phyloP scores from a whole-genome alignment of 2,329 filamentous ascomycete genomes.

The Diplodia mutila region DNA sequence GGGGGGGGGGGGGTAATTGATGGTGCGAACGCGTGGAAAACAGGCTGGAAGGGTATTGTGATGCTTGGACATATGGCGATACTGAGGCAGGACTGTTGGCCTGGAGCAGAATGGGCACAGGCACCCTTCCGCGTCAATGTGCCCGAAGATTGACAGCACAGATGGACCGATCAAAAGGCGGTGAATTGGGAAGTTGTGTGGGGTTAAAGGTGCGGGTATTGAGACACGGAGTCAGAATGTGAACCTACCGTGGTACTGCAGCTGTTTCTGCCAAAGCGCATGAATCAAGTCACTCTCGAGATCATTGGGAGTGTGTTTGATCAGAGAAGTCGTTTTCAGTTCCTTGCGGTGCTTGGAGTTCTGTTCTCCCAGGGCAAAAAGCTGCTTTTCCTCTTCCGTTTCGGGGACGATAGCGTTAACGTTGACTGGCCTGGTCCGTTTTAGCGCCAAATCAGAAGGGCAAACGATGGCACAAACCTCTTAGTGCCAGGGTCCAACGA shows the following conservation, averaged over 20 bases:
- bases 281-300: constrained; percentile 74
- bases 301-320: constrained; percentile 70
- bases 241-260: constrained; percentile 61
- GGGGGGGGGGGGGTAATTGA: not conserved
- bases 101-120: not conserved
- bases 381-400: constrained; percentile 65
- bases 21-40: not conserved
- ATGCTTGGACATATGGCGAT: too few species aligned
- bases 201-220: not conserved
- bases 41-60: not conserved
- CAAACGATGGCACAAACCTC: constrained; percentile 46
- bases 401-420: constrained; percentile 65
- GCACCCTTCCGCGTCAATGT: not conserved
- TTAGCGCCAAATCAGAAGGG: constrained; percentile 15
- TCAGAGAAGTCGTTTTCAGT: constrained; percentile 61
- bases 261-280: constrained; percentile 71
- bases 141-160: not conserved
- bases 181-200: not conserved
- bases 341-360: constrained; percentile 71
- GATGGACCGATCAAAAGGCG: not conserved
- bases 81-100: too few species aligned
- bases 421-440: constrained; percentile 56
- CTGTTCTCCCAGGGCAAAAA: constrained; percentile 66
- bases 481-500: constrained; percentile 71
- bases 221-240: not conserved